Evolutionary conservation across 208 protist species (phyloP).

Genomic region (Acanthamoeba royreba): DNA sequence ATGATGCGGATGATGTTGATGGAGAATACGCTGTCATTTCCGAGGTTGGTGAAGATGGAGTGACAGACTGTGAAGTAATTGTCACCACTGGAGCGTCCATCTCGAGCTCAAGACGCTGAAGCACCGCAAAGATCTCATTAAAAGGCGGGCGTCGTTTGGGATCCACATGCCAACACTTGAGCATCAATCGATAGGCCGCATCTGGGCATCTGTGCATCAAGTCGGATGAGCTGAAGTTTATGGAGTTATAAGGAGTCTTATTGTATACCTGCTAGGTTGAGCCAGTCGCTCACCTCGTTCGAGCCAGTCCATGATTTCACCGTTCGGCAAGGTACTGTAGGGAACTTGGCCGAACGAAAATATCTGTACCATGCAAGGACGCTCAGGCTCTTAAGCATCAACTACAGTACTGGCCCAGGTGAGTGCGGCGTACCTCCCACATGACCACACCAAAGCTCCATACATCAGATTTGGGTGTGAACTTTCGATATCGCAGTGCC

Average conservation of each 20-base stretch:
- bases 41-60: not conserved
- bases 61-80: not conserved
- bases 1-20: too few species aligned
- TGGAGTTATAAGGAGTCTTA: not conserved
- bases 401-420: too few species aligned
- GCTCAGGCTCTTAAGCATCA: not conserved
- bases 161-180: not conserved
- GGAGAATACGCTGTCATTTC: too few species aligned
- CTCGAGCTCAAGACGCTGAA: not conserved
- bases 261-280: not conserved
- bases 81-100: not conserved
- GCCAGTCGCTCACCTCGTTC: not conserved
- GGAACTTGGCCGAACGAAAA: not conserved
- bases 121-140: not conserved
- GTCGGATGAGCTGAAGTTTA: not conserved
- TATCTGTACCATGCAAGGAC: not conserved
- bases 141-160: not conserved
- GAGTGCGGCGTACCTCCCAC: constrained; percentile 48
- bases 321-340: not conserved
- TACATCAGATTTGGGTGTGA: not conserved
- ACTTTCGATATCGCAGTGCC: not conserved
- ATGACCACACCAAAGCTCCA: constrained; percentile 19
- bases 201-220: not conserved
- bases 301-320: not conserved
- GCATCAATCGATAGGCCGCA: not conserved